These are phyloP conservation scores for Haplosporangium sp. DNA, from an alignment of 371 early-diverging fungal genomes.

Conservation along the genomic window DNA sequence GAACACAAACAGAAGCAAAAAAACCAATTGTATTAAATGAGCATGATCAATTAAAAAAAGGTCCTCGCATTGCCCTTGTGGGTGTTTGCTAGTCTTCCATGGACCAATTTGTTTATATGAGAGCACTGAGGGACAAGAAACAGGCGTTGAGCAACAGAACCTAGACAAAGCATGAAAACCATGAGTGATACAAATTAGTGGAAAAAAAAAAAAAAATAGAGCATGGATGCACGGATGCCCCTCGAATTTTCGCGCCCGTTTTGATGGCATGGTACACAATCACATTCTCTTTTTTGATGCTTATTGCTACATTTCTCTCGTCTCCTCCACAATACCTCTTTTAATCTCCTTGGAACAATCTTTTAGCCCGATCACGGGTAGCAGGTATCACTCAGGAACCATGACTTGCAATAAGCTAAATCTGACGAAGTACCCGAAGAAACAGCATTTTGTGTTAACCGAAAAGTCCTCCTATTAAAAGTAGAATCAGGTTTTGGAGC, in stretches of 20 bases:
- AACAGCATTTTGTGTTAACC: background rate
- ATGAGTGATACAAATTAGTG: slow-evolving; percentile 20
- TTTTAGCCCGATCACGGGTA: background rate
- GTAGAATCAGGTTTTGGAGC: background rate
- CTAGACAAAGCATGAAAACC: background rate
- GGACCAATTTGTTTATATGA: background rate
- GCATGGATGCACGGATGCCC: slow-evolving; percentile 31
- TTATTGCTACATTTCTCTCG: background rate
- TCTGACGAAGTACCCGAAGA: background rate
- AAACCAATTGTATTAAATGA: background rate
- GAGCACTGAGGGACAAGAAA: background rate
- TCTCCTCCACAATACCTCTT: background rate
- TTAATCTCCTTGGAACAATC: background rate
- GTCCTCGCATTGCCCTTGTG: background rate
- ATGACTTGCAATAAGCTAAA: background rate
- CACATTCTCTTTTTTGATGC: background rate
- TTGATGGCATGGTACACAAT: background rate
- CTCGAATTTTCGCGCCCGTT: slow-evolving; percentile 5
- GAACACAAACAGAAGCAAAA: slow-evolving; percentile 14
- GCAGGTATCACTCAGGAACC: too few relatives aligned
- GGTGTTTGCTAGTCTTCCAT: background rate
- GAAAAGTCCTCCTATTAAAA: background rate
- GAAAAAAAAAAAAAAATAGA: background rate
- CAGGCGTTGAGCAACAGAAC: slow-evolving; percentile 6
- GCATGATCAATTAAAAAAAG: background rate